Conservation (phyloP, 225 moss, liverwort and hornwort species). For the Neckera pumila region DNA sequence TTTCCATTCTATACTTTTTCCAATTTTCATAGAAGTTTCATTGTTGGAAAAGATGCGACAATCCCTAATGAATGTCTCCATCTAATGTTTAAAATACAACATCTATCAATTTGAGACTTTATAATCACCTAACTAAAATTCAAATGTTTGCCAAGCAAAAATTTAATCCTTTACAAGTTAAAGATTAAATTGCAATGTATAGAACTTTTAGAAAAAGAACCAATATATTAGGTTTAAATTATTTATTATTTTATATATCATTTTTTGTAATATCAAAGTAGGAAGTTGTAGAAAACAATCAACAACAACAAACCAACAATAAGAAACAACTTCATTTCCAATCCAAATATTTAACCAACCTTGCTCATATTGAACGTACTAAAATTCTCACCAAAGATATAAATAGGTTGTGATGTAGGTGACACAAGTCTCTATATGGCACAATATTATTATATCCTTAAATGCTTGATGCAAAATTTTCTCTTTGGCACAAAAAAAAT, state of each 20-base stretch:
- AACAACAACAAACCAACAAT: not conserved
- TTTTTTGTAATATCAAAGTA: not conserved
- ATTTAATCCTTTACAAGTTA: not conserved
- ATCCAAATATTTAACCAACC: not conserved
- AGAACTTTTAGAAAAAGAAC: rapidly evolving
- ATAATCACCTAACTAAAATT: not conserved
- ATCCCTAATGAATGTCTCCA: no score
- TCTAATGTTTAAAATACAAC: not conserved
- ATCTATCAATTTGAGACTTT: not conserved
- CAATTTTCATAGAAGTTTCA: not conserved
- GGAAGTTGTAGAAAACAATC: not conserved
- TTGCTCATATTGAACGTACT: rapidly evolving
- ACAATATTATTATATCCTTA: not conserved
- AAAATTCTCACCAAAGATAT: not conserved
- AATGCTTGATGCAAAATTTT: no score
- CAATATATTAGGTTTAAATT: rapidly evolving
- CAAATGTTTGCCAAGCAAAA: not conserved
- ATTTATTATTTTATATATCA: no score
- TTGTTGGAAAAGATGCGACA: rapidly evolving
- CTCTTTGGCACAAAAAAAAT: not conserved
- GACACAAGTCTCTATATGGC: rapidly evolving
- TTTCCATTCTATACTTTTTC: no score
- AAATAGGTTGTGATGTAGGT: not conserved
- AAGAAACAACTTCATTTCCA: not conserved
- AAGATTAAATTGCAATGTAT: not conserved